A percentile compares a stretch with the other conserved stretches of the same genome.
phyloP scores from a whole-genome alignment of 2,329 filamentous ascomycete genomes.

The Xylariaceae sp. region DNA sequence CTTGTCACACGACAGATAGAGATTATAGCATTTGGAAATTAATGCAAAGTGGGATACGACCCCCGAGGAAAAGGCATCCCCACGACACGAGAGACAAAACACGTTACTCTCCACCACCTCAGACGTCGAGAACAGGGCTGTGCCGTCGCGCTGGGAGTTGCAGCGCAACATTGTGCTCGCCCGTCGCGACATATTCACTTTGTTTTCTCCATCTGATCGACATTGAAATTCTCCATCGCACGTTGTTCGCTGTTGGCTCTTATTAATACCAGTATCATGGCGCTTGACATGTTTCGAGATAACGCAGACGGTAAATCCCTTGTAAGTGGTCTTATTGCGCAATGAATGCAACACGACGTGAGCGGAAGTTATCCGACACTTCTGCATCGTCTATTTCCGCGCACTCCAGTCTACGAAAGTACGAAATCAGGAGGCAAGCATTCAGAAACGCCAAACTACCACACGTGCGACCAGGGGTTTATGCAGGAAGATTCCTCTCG shows the following conservation, averaged over 20 bases:
- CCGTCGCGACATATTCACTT: constrained; percentile 5
- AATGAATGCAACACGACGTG: neutral
- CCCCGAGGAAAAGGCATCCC: too few species aligned
- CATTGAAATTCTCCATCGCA: constrained; percentile 1
- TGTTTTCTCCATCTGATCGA: too few species aligned
- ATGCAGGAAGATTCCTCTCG: constrained; percentile 18
- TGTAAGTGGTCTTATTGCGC: constrained; percentile 7
- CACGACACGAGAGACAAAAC: neutral
- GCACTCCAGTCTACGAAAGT: neutral
- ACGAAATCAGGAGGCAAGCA: neutral
- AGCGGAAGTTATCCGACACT: constrained; percentile 6
- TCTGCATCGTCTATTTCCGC: too few species aligned
- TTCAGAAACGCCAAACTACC: constrained; percentile 20
- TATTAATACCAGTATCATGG: too few species aligned
- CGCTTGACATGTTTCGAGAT: neutral
- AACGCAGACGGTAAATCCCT: neutral
- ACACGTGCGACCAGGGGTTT: constrained; percentile 28
- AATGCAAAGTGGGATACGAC: constrained; percentile 7
- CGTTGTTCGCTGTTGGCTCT: neutral
- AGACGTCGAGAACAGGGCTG: constrained; percentile 9
- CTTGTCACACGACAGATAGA: constrained; percentile 21
- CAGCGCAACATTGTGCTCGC: constrained; percentile 17
- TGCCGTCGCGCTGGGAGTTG: constrained; percentile 19
- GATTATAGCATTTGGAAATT: constrained; percentile 17
- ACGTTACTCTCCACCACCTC: neutral